These are phyloP conservation scores for Gyrodon lividus DNA, from an alignment of 768 basidiomycete genomes.

Conservation along the genomic window DNA sequence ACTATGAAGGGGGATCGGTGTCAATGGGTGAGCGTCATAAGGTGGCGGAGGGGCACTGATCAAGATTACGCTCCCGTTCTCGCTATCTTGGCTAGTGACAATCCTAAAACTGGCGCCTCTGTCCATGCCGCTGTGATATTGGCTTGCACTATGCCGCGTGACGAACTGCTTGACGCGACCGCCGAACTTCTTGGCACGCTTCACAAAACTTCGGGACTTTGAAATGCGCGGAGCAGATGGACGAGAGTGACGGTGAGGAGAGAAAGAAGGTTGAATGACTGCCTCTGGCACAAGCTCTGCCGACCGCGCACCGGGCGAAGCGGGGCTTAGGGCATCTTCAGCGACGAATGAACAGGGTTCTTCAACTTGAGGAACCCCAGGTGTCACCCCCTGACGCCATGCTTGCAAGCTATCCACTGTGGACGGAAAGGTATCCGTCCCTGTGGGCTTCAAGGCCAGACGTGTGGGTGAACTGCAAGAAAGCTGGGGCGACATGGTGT, in stretches of 20 bases:
- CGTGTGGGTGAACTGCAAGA: conserved; percentile 11
- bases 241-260: conserved; percentile 1
- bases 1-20: conserved; percentile 6
- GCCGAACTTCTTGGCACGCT: conserved; percentile 27
- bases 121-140: conserved; percentile 20
- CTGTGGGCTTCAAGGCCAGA: conserved; percentile 25
- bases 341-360: conserved; percentile 11
- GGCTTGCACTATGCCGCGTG: conserved; percentile 9
- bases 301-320: neutral
- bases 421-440: conserved; percentile 34
- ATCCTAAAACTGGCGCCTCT: conserved; percentile 17
- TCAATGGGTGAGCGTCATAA: conserved; percentile 14
- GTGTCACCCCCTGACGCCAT: conserved; percentile 27
- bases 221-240: conserved; percentile 4
- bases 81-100: conserved; percentile 28
- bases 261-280: conserved; percentile 2
- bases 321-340: conserved; percentile 10
- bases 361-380: conserved; percentile 19
- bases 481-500: conserved; percentile 14
- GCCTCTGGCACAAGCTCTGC: conserved; percentile 11
- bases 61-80: conserved; percentile 29
- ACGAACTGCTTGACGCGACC: conserved; percentile 31
- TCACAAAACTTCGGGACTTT: conserved; percentile 21
- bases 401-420: conserved; percentile 26
- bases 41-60: conserved; percentile 31